These are phyloP conservation scores for Spathaspora arborariae DNA, from an alignment of 805 yeast genomes.

Conservation along the genomic window DNA sequence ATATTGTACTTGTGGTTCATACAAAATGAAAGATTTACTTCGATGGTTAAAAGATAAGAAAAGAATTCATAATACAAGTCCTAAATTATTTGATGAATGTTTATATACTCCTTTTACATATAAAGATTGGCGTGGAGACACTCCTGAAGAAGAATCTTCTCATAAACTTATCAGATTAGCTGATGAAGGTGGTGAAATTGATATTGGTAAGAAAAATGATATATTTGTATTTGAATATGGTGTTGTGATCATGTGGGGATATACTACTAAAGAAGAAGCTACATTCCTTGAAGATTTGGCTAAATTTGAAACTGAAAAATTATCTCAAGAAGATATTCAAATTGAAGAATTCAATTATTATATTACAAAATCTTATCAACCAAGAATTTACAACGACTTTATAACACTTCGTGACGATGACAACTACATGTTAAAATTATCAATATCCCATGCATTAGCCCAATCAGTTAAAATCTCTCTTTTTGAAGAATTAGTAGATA, in stretches of 20 bases:
- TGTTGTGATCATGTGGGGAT: constrained; percentile 97
- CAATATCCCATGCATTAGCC: constrained; percentile 93
- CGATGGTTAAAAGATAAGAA: constrained; percentile 82
- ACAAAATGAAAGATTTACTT: constrained; percentile 80
- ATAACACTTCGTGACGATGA: constrained; percentile 86
- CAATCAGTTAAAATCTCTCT: constrained; percentile 93
- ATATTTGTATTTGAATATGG: constrained; percentile 93
- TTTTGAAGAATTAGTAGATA: constrained; percentile 93
- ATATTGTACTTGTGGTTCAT: constrained; percentile 92
- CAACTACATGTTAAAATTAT: constrained; percentile 87
- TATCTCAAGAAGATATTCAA: constrained; percentile 89
- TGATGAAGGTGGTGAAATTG: constrained; percentile 94
- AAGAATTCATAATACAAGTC: constrained; percentile 69
- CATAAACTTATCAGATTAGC: constrained; percentile 61
- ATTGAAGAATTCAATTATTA: constrained; percentile 94
- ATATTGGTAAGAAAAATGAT: constrained; percentile 77
- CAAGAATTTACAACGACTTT: constrained; percentile 92
- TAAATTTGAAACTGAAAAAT: constrained; percentile 86
- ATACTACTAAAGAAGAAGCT: constrained; percentile 75
- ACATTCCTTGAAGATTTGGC: constrained; percentile 81
- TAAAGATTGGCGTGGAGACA: constrained; percentile 61
- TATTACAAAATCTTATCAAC: constrained; percentile 90
- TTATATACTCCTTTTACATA: constrained; percentile 86
- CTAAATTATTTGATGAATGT: constrained; percentile 91
- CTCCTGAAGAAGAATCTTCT: constrained; percentile 14